Evolutionary conservation across 2,329 filamentous ascomycete genomes (phyloP).

Genomic region (Bipolaris sorokiniana): DNA sequence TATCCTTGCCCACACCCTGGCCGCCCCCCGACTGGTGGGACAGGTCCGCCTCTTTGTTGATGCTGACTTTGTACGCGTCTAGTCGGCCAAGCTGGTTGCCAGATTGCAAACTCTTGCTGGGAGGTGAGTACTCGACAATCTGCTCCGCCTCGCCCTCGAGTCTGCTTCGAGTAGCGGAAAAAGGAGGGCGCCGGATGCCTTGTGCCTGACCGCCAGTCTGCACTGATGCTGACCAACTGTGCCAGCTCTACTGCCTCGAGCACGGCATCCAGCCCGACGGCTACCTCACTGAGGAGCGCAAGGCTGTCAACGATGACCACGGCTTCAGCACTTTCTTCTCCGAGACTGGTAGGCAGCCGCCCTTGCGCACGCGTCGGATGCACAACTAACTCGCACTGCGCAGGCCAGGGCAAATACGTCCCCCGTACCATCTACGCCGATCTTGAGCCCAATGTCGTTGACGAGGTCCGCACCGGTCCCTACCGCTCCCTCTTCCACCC

Average conservation of each 20-base stretch:
- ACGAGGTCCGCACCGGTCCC: constrained; percentile 96
- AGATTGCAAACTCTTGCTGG: constrained; percentile 99
- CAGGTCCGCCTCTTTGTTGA: constrained; percentile 31
- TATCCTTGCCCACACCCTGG: constrained; percentile 47
- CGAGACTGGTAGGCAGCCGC: constrained; percentile 78
- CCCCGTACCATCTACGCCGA: constrained; percentile 99
- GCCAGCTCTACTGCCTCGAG: constrained; percentile 98
- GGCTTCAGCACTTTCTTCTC: constrained; percentile 99
- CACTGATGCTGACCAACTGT: constrained; percentile 38
- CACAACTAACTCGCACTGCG: constrained; percentile 27
- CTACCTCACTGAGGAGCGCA: constrained; percentile 97
- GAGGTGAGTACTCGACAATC: constrained; percentile 74
- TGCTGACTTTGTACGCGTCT: constrained; percentile 63
- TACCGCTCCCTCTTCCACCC: constrained; percentile 98
- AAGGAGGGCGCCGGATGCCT: constrained; percentile 41
- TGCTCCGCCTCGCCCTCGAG: constrained; percentile 7
- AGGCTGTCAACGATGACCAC: constrained; percentile 88
- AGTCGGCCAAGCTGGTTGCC: constrained; percentile 99
- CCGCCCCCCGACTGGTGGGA: constrained; percentile 48
- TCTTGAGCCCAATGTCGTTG: constrained; percentile 99
- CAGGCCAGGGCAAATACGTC: constrained; percentile 98
- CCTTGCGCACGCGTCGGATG: constrained; percentile 18
- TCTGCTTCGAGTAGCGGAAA: constrained; percentile 15
- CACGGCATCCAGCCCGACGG: constrained; percentile 99
- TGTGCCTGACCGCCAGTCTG: constrained; percentile 35